A percentile compares a stretch with the other conserved stretches of the same genome.
phyloP scores from a whole-genome alignment of 2,329 filamentous ascomycete genomes.

The Leptographium radiaticola region DNA sequence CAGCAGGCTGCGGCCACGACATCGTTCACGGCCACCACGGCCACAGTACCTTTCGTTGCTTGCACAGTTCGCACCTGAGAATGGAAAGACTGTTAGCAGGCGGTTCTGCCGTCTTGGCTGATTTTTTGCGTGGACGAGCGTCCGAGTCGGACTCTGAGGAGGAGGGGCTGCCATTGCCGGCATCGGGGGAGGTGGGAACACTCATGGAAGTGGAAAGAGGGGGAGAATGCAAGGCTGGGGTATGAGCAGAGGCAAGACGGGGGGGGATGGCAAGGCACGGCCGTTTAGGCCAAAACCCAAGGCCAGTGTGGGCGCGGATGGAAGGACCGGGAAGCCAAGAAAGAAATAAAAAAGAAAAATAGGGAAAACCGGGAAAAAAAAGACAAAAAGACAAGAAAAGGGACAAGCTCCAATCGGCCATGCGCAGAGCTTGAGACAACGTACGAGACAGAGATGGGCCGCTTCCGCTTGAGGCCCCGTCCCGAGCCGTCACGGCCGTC shows the following conservation, averaged over 20 bases:
- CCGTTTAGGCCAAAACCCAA: no score
- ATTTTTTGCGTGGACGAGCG: background rate
- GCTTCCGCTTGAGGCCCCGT: constrained; percentile 36
- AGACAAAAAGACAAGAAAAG: no score
- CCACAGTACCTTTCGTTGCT: constrained; percentile 57
- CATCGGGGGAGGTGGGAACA: background rate
- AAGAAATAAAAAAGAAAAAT: no score
- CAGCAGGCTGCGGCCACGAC: background rate
- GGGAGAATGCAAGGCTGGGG: no score
- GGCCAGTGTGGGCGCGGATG: no score
- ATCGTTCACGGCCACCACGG: background rate
- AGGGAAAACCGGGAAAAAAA: no score
- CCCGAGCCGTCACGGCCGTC: constrained; percentile 22
- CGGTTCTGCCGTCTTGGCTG: background rate
- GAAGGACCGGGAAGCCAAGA: no score
- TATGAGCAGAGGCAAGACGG: background rate
- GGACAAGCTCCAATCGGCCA: no score
- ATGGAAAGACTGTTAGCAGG: constrained; percentile 6
- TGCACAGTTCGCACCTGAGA: constrained; percentile 61
- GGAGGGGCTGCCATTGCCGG: background rate
- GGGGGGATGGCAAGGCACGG: background rate
- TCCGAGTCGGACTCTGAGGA: constrained; percentile 1
- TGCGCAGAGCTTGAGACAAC: constrained; percentile 13
- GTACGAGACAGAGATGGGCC: constrained; percentile 48
- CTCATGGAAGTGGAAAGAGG: background rate